A percentile compares a stretch with the other conserved stretches of the same genome.
These are phyloP conservation scores for Hymenotorrendiella dingleyae DNA, from an alignment of 2,329 filamentous ascomycete species.

Conservation along the genomic window DNA sequence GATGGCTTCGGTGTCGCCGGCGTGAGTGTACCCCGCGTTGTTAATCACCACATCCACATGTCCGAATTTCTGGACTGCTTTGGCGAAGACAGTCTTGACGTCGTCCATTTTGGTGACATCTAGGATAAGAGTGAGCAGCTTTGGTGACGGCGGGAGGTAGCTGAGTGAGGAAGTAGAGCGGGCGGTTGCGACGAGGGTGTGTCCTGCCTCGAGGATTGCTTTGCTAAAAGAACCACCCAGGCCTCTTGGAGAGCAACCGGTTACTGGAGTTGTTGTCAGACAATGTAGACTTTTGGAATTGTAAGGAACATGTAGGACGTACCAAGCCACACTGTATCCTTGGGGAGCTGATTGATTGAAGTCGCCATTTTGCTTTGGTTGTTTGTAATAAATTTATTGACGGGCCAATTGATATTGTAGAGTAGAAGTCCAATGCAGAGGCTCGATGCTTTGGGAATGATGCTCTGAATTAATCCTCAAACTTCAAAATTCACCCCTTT, in stretches of 20 bases:
- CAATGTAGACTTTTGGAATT: neutral
- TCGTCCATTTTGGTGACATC: constrained; percentile 43
- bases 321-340: neutral
- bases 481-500: too few species aligned
- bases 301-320: neutral
- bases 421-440: too few species aligned
- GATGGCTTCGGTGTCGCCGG: constrained; percentile 43
- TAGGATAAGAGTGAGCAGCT: constrained; percentile 38
- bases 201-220: constrained; percentile 31
- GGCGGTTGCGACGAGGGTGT: constrained; percentile 42
- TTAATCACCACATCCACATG: constrained; percentile 53
- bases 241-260: constrained; percentile 41
- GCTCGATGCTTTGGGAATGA: too few species aligned
- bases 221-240: constrained; percentile 37
- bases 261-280: constrained; percentile 29
- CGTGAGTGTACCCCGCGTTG: constrained; percentile 48
- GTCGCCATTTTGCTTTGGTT: too few species aligned
- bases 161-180: constrained; percentile 36
- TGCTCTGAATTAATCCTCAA: too few species aligned
- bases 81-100: constrained; percentile 29
- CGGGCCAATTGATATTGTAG: too few species aligned
- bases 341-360: too few species aligned
- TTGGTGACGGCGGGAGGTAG: constrained; percentile 32
- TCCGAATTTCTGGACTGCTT: constrained; percentile 29
- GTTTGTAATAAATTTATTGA: too few species aligned